Evolutionary conservation across 352 stramenopile genomes (phyloP), one percentile per base, ranked within the genome.

Genomic region (Pythium monospermum): DNA sequence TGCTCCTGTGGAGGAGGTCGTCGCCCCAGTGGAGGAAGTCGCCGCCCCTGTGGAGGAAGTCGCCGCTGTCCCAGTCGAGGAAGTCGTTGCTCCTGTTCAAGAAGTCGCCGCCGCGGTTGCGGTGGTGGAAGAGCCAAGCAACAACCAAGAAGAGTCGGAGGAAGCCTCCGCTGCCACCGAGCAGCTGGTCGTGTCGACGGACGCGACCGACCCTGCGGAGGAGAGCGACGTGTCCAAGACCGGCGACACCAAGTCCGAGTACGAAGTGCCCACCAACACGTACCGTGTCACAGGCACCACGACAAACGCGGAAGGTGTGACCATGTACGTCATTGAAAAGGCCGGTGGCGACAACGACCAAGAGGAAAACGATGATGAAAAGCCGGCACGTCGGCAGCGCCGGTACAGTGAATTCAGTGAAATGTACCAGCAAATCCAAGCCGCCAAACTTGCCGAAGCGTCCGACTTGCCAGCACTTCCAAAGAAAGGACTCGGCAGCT

Each of bases 381-480:
- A 63, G 70, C 19, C 57, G 16, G 30, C 54, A 7, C 67, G 64
- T 0, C 11, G 76, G 13, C 33, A 59, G 41, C 62, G 63, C 19
- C 73, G 76, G n/a, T 87, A 83, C 57, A 74, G 61, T 0, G 57
- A 69, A 18, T 87, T 87, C 47, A 67, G 49, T 18, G 69, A 76
- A n/a, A 64, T 87, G 59, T 66, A 81, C 59, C 36, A 41, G 16
- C 66, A 73, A 50, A 41, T 85, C 4, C 66, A 71, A 19, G 57
- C 56, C 32, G 59, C 56, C 11, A 68, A 71, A 21, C 35, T 79
- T 7, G 53, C 61, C 6, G 38, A 69, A n/a, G 42, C 49, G 4
- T 30, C 54, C 15, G 61, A 63, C 13, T 40, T 87, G 15, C 76
- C 76, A 4, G 43, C 48, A 25, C 53, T 87, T 15, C 60, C 73